phyloP scores from a whole-genome alignment of 129 eudicot genomes.

The Pittosporum tobira region DNA sequence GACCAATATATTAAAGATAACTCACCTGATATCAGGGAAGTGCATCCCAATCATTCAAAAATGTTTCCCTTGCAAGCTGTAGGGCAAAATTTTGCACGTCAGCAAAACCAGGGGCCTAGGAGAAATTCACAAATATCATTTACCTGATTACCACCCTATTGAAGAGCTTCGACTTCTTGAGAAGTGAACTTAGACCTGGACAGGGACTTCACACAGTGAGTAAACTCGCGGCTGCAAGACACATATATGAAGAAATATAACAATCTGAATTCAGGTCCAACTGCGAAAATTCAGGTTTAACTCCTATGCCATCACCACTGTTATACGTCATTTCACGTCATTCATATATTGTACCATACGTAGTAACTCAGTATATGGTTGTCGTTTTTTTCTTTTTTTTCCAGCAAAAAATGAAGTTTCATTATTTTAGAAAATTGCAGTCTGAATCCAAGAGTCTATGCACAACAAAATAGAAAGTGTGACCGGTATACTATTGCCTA shows the following conservation, averaged over 20 bases:
- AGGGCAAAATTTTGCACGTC: constrained; percentile 21
- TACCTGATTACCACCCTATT: constrained; percentile 97
- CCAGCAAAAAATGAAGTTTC: too few relatives aligned
- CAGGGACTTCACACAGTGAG: constrained; percentile 92
- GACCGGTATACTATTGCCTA: background rate
- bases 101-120: constrained; percentile 5
- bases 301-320: too few relatives aligned
- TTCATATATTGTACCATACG: too few relatives aligned
- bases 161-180: constrained; percentile 91
- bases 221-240: constrained; percentile 84
- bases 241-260: constrained; percentile 3
- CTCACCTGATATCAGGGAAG: constrained; percentile 82
- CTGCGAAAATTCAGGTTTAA: too few relatives aligned
- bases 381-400: too few relatives aligned
- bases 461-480: background rate
- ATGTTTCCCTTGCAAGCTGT: constrained; percentile 89
- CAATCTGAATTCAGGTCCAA: too few relatives aligned
- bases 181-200: constrained; percentile 88
- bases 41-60: constrained; percentile 79
- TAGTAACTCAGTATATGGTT: too few relatives aligned
- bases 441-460: too few relatives aligned
- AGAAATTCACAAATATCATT: constrained; percentile 4
- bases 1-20: constrained; percentile 2
- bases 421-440: too few relatives aligned
- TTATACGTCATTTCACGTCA: too few relatives aligned